Evolutionary conservation across 2,329 filamentous ascomycete species (phyloP).

Genomic region (Cercospora citrullina): DNA sequence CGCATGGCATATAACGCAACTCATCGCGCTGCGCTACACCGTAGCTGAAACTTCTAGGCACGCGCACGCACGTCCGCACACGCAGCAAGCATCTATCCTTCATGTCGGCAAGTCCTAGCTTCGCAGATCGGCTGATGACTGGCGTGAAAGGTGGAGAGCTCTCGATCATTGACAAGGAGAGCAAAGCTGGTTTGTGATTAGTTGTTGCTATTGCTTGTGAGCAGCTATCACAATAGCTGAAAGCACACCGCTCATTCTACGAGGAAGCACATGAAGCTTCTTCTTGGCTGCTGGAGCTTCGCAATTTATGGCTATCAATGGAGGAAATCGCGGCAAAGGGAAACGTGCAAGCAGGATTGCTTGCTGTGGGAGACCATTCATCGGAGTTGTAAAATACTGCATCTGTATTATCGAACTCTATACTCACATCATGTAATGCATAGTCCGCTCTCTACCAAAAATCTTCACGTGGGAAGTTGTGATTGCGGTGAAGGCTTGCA

Average conservation of each 20-base stretch:
- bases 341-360: not conserved
- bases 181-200: not conserved
- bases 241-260: not conserved
- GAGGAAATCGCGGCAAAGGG: not conserved
- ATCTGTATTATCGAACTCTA: not conserved
- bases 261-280: not conserved
- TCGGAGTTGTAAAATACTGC: not conserved
- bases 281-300: not conserved
- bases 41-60: not conserved
- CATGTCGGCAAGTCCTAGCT: not conserved
- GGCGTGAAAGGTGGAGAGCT: not conserved
- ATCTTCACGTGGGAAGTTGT: not conserved
- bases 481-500: not conserved
- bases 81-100: not conserved
- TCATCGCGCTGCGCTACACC: not conserved
- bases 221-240: not conserved
- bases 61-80: not conserved
- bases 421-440: not conserved
- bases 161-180: no score
- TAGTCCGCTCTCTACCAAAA: not conserved
- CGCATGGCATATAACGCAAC: not conserved
- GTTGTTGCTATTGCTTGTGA: not conserved
- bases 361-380: not conserved
- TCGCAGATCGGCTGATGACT: not conserved
- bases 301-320: not conserved